phyloP scores from a whole-genome alignment of 106 monocot genomes.

The Cymbidium sinense region DNA sequence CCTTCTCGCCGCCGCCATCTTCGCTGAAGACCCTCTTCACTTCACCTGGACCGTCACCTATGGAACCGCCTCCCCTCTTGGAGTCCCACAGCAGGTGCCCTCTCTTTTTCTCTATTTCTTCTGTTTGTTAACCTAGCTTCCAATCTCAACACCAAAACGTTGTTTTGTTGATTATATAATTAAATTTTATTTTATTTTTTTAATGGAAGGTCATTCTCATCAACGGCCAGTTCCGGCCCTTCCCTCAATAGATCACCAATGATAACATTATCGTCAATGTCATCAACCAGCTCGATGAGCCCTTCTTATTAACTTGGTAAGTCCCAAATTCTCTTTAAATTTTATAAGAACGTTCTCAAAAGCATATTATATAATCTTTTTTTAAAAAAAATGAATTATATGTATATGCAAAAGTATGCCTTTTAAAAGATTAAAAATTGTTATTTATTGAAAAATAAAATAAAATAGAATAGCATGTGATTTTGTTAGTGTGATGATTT shows the following conservation, averaged over 20 bases:
- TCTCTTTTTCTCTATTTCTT: constrained; percentile 1
- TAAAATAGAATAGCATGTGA: too few species aligned
- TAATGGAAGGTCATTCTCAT: constrained; percentile 66
- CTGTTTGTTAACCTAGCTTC: too few species aligned
- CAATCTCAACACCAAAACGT: too few species aligned
- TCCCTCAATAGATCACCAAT: constrained; percentile 69
- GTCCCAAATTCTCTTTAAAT: not conserved
- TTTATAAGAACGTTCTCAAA: too few species aligned
- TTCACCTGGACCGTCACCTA: constrained; percentile 41
- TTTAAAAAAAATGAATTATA: too few species aligned
- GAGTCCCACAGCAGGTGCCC: constrained; percentile 30
- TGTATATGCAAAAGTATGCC: too few species aligned
- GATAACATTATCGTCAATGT: constrained; percentile 81
- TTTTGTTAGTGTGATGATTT: too few species aligned
- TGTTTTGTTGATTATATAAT: too few species aligned
- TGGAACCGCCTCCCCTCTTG: constrained; percentile 30
- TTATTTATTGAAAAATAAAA: too few species aligned
- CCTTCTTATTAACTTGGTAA: constrained; percentile 84
- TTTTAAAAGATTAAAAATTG: too few species aligned
- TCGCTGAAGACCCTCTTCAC: constrained; percentile 23
- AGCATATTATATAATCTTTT: too few species aligned
- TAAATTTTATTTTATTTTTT: too few species aligned
- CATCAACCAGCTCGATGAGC: constrained; percentile 91
- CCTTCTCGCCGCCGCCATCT: not conserved
- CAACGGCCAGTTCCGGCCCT: constrained; percentile 84